Base-by-base conservation (phyloP, 352 stramenopile genomes). In the Pythium periplocum region DNA sequence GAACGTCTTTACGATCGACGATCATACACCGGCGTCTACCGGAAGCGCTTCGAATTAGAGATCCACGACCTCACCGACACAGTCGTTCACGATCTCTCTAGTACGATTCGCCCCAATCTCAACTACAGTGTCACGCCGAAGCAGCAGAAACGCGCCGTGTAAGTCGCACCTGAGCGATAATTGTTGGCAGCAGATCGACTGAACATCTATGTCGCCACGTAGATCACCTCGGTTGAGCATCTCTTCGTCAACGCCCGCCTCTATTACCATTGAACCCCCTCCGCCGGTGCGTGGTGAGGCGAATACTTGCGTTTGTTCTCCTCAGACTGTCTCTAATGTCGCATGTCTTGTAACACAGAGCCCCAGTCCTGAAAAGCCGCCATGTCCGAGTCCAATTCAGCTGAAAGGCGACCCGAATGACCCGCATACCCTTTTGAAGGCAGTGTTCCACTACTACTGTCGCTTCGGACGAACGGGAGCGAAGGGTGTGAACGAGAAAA, bases 391-490 rank as follows among this genome's bases (percentile, higher is more conserved):
- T 56, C 57, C 57, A 2, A 59, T 64, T 48, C 51, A 69, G 39
- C 55, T 84, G 4, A 62, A 78, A 26, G 82, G 75, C 37, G 78
- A 91, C 35, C 75, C 74, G 17, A 89, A 92, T 48, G 83, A 93
- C 51, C 78, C 83, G 9, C 80, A 93, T 55, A 89, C 83, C 26
- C 68, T 92, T 36, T 63, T 94, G 8, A 83, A 83, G 46, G 78
- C 75, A 11, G 73, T 93, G 8, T 94, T 93, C 57, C 79, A 89
- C 53, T 92, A 91, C 61, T 94, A 94, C 65, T 94, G 84, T 53
- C 75, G 78, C 52, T 94, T 91, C 45, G 81, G 84, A 2, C 71
- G 84, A 50, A 94, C 82, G 12, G 77, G 80, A 2, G 57, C 76
- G 10, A 84, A 85, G 31, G 78, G 79, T 6, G 59, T 63, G 10